phyloP scores from a whole-genome alignment of 768 basidiomycete genomes.

The Jaapia argillacea region DNA sequence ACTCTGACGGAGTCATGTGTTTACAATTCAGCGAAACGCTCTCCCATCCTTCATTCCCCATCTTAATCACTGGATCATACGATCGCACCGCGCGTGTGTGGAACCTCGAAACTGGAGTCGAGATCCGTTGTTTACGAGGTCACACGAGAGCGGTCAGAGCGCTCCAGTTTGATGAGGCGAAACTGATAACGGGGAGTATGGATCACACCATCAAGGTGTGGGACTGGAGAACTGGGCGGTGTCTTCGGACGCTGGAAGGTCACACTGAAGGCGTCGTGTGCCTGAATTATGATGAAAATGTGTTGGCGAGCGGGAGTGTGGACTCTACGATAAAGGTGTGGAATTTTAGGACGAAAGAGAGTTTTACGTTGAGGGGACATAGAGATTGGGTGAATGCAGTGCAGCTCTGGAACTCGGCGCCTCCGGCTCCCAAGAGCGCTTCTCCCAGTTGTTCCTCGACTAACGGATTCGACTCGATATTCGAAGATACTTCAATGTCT shows the following conservation, averaged over 20 bases:
- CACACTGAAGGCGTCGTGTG: slow-evolving; percentile 90
- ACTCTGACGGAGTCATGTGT: slow-evolving; percentile 96
- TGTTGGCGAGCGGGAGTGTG: slow-evolving; percentile 87
- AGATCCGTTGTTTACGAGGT: slow-evolving; percentile 76
- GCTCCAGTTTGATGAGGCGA: slow-evolving; percentile 91
- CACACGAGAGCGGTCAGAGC: slow-evolving; percentile 89
- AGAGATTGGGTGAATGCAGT: slow-evolving; percentile 96
- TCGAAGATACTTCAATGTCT: neutral
- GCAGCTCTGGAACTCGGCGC: slow-evolving; percentile 73
- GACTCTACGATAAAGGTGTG: slow-evolving; percentile 94
- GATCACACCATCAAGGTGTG: slow-evolving; percentile 92
- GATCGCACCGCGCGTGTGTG: slow-evolving; percentile 91
- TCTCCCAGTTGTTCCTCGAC: slow-evolving; percentile 7
- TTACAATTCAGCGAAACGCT: slow-evolving; percentile 88
- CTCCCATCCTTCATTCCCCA: slow-evolving; percentile 75
- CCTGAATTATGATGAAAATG: slow-evolving; percentile 83
- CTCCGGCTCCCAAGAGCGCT: slow-evolving; percentile 19
- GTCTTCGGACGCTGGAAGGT: slow-evolving; percentile 79
- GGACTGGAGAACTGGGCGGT: slow-evolving; percentile 89
- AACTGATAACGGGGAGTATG: slow-evolving; percentile 95
- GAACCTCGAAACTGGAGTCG: slow-evolving; percentile 89
- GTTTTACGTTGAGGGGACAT: slow-evolving; percentile 90
- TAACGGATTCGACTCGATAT: slow-evolving; percentile 2
- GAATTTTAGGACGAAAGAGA: slow-evolving; percentile 87
- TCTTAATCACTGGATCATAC: slow-evolving; percentile 96